Base-by-base conservation (phyloP, 805 yeast genomes). In the Candida krabiensis region DNA sequence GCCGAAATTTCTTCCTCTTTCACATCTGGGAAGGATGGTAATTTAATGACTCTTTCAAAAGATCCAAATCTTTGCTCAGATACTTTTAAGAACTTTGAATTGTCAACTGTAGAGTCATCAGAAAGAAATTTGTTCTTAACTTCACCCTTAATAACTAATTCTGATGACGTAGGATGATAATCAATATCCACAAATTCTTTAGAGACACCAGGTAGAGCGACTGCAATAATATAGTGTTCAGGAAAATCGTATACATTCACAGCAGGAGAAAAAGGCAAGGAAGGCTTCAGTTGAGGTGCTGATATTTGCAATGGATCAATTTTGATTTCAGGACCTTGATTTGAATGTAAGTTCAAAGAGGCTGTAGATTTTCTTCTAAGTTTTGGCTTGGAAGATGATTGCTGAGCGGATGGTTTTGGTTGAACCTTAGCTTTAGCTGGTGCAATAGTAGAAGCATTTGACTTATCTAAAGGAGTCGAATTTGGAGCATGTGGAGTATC, bases 151-250 rank as follows among this genome's bases (percentile, higher is more conserved):
- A 79, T 61, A 13, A 73, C 63, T 41, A 79, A 48, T 44, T 77
- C 81, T 47, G 72, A 71, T 9, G 75, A 67, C 1, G 79, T 65
- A 25, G 83, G 80, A 49, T 79, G 84, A 58, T 67, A 79, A 49
- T 79, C 80, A 28, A 79, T 69, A 35, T 71, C 73, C 45, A 79
- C 70, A 13, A 73, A 68, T 28, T 70, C 68, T 16, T 75, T 70
- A 22, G 67, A 63, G 2, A 80, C 80, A 33, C 85, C 85, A n/a
- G 85, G 79, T 18, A 79, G 54, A 4, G 82, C 73, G 9, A 78
- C 54, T 1, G 72, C 73, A 9, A 77, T 69, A 12, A 67, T 52
- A 45, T 77, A 79, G 13, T 62, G 58, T 13, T 65, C 65, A 1
- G 66, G 64, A 34, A 66, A 61, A 43, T 79, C 80, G 47, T 77